Evolutionary conservation across 768 basidiomycete genomes (phyloP).

Genomic region (Amanita jacksonii): DNA sequence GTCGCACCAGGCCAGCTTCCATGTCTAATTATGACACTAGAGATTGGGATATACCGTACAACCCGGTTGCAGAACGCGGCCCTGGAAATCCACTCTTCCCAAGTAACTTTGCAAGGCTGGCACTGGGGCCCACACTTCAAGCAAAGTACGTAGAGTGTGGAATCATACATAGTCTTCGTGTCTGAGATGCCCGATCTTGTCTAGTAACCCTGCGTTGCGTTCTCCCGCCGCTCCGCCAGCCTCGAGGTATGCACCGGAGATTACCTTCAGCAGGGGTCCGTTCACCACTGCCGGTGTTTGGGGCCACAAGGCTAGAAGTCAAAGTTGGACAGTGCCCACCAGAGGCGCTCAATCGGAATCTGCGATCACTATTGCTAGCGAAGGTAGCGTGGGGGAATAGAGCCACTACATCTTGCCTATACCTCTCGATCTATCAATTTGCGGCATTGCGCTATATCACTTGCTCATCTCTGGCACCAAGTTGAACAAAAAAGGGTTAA

Average conservation of each 20-base stretch:
- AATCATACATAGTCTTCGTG: neutral
- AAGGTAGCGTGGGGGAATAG: neutral
- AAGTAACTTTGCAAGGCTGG: slow-evolving; percentile 64
- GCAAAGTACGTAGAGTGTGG: slow-evolving; percentile 29
- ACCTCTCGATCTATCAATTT: too few species aligned
- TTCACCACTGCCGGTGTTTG: neutral
- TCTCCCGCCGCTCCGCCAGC: neutral
- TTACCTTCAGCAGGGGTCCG: neutral
- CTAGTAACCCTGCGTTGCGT: neutral
- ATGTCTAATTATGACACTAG: slow-evolving; percentile 1
- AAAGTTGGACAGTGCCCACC: neutral
- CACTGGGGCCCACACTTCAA: slow-evolving; percentile 53
- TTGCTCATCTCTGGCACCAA: too few species aligned
- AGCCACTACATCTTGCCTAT: too few species aligned
- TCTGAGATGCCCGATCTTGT: neutral
- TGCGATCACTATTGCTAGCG: neutral
- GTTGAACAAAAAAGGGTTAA: too few species aligned
- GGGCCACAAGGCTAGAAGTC: slow-evolving; percentile 3
- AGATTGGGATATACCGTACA: slow-evolving; percentile 25
- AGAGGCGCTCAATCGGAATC: neutral
- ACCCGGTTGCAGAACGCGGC: slow-evolving; percentile 50
- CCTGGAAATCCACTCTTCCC: slow-evolving; percentile 79
- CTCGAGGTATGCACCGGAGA: neutral
- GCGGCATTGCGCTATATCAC: too few species aligned
- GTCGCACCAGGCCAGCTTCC: slow-evolving; percentile 1